Evolutionary conservation across 352 stramenopile genomes (phyloP).

Genomic region (Globisporangium mamillatum): DNA sequence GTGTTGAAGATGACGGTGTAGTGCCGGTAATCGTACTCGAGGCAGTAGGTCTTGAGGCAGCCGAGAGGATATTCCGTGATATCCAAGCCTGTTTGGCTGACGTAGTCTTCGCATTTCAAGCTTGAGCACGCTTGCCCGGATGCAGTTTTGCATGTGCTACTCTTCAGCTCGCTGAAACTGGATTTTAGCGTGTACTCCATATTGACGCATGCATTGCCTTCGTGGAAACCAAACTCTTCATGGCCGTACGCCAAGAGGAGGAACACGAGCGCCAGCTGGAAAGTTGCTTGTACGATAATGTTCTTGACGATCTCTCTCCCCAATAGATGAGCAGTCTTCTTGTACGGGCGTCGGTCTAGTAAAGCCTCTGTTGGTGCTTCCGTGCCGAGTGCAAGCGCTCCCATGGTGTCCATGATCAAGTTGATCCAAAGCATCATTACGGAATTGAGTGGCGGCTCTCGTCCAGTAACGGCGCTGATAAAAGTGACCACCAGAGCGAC

Average conservation of each 20-base stretch:
- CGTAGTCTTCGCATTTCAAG: constrained; percentile 64
- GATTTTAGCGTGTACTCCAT: constrained; percentile 50
- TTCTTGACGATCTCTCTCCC: constrained; percentile 74
- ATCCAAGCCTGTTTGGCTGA: constrained; percentile 25
- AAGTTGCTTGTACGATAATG: constrained; percentile 61
- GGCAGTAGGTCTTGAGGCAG: constrained; percentile 50
- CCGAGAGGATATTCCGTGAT: constrained; percentile 42
- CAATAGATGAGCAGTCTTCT: constrained; percentile 57
- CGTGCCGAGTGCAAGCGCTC: constrained; percentile 64
- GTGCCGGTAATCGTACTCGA: constrained; percentile 85
- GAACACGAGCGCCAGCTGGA: constrained; percentile 86
- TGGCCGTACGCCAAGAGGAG: constrained; percentile 64
- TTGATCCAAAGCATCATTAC: constrained; percentile 91
- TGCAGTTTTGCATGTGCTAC: constrained; percentile 43
- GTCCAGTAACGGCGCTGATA: constrained; percentile 76
- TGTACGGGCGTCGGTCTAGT: constrained; percentile 67
- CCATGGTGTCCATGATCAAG: constrained; percentile 86
- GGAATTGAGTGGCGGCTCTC: constrained; percentile 77
- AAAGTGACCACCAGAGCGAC: constrained; percentile 78
- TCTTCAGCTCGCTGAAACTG: constrained; percentile 34
- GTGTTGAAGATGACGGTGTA: constrained; percentile 98
- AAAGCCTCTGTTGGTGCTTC: constrained; percentile 64
- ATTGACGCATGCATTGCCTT: constrained; percentile 53
- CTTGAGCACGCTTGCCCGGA: constrained; percentile 44
- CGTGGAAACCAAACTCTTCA: constrained; percentile 50